These are phyloP conservation scores for Cardamine occulta DNA, from an alignment of 345 rosid species.

Conservation along the genomic window DNA sequence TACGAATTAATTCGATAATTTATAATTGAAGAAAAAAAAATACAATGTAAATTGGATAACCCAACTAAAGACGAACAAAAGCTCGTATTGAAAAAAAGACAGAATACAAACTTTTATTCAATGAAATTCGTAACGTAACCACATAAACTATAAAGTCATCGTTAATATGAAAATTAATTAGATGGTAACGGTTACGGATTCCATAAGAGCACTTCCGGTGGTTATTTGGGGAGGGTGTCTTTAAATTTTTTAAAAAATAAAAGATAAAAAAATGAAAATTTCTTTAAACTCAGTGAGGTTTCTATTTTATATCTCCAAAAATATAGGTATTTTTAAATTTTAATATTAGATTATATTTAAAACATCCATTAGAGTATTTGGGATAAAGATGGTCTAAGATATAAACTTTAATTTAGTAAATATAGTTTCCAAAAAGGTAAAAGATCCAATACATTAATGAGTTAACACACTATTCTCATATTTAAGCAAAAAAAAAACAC, in stretches of 20 bases:
- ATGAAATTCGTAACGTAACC: neutral
- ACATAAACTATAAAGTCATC: too few relatives aligned
- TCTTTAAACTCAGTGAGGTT: too few relatives aligned
- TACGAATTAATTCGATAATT: slow-evolving; percentile 7
- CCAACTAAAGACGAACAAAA: neutral
- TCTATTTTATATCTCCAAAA: too few relatives aligned
- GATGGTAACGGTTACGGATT: slow-evolving; percentile 16
- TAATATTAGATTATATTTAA: too few relatives aligned
- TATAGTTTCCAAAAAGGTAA: slow-evolving; percentile 15
- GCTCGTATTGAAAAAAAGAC: neutral
- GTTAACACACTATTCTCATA: neutral
- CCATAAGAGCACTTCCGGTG: too few relatives aligned
- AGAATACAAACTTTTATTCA: slow-evolving; percentile 14
- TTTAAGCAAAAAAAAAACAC: neutral
- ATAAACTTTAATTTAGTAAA: neutral
- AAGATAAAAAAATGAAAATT: too few relatives aligned
- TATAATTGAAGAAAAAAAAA: neutral
- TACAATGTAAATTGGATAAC: neutral
- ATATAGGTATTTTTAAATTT: too few relatives aligned
- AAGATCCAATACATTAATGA: neutral
- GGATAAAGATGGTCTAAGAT: too few relatives aligned
- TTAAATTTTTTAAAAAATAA: too few relatives aligned
- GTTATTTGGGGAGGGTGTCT: too few relatives aligned
- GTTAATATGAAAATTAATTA: neutral
- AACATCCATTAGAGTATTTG: too few relatives aligned